These are phyloP conservation scores for Penicillium vulpinum DNA, from an alignment of 2,329 filamentous ascomycete species.

Conservation along the genomic window DNA sequence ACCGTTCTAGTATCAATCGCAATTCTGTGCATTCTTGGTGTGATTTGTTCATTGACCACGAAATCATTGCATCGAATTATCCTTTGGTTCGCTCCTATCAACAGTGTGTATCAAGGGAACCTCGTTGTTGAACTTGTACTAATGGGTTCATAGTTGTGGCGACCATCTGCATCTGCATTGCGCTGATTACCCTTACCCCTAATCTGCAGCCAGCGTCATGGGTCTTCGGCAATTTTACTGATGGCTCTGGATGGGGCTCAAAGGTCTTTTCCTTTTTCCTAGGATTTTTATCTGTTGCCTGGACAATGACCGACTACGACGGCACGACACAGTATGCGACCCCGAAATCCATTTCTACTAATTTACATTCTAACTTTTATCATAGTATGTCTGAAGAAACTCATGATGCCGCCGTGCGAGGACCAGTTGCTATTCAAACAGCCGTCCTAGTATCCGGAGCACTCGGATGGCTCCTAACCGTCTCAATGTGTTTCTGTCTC, in stretches of 20 bases:
- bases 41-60: constrained; percentile 64
- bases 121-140: not conserved
- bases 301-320: constrained; percentile 69
- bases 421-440: constrained; percentile 59
- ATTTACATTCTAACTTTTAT: constrained; percentile 1
- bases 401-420: constrained; percentile 61
- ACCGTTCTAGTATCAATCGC: constrained; percentile 60
- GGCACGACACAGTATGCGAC: constrained; percentile 61
- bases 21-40: constrained; percentile 56
- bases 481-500: constrained; percentile 65
- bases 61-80: constrained; percentile 60
- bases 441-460: constrained; percentile 61
- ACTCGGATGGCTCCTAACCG: constrained; percentile 62
- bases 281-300: constrained; percentile 49
- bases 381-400: constrained; percentile 65
- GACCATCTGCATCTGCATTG: constrained; percentile 61
- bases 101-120: constrained; percentile 45
- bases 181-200: constrained; percentile 59
- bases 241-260: constrained; percentile 64
- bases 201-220: constrained; percentile 59
- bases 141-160: constrained; percentile 49
- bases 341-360: no score
- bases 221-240: constrained; percentile 62
- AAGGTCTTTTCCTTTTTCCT: constrained; percentile 63
- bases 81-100: constrained; percentile 67